Percentiles rank a stretch among this genome's conserved stretches.
phyloP scores from a whole-genome alignment of 2,329 filamentous ascomycete species.

The Alternaria novae-zelandiae region DNA sequence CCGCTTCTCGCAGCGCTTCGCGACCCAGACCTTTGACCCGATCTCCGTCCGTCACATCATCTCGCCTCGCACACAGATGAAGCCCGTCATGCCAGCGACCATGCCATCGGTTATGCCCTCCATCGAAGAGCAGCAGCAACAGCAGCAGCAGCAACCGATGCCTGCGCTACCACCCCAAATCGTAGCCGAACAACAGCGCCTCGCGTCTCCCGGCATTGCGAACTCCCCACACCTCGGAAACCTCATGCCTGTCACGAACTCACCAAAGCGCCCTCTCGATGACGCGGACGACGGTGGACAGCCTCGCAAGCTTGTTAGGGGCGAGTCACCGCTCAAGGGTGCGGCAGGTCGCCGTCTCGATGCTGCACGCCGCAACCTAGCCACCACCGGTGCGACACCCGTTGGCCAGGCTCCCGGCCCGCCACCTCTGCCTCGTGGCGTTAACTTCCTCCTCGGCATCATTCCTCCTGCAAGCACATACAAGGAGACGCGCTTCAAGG shows the following conservation, averaged over 20 bases:
- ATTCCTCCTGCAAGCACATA: constrained; percentile 78
- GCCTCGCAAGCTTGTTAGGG: constrained; percentile 84
- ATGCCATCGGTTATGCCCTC: constrained; percentile 33
- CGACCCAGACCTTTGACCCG: constrained; percentile 74
- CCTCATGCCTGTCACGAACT: constrained; percentile 41
- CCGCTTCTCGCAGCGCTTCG: constrained; percentile 79
- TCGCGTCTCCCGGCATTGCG: constrained; percentile 34
- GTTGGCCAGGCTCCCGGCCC: constrained; percentile 47
- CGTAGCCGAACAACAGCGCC: constrained; percentile 27
- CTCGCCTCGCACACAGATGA: constrained; percentile 79
- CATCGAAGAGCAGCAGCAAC: background rate
- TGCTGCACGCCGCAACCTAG: constrained; percentile 65
- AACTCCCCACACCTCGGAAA: constrained; percentile 41
- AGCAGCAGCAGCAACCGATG: constrained; percentile 16
- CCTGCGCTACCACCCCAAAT: constrained; percentile 24
- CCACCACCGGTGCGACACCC: constrained; percentile 36
- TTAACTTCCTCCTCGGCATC: constrained; percentile 65
- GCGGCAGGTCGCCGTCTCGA: constrained; percentile 85
- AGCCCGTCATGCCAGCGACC: constrained; percentile 49
- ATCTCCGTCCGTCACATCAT: constrained; percentile 81
- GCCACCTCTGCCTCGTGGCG: constrained; percentile 73
- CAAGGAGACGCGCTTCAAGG: constrained; percentile 71
- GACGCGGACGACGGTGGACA: constrained; percentile 76
- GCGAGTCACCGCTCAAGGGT: constrained; percentile 91
- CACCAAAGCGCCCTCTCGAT: constrained; percentile 56